Conservation (phyloP, 2,329 filamentous ascomycete species). For the Biscogniauxia marginata region DNA sequence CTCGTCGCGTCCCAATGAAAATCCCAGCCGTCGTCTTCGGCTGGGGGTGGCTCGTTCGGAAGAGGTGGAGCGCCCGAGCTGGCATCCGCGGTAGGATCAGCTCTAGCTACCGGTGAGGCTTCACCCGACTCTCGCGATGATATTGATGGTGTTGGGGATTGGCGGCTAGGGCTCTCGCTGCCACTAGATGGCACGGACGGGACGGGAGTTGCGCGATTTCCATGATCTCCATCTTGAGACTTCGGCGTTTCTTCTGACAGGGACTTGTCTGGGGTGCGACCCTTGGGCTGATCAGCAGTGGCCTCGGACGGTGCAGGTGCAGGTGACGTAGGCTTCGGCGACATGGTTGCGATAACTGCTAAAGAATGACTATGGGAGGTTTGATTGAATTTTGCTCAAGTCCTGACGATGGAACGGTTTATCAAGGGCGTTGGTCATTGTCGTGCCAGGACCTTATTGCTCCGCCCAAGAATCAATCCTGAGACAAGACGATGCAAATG, state of each 20-base stretch:
- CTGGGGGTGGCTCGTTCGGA: conserved; percentile 37
- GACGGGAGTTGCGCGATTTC: conserved; percentile 9
- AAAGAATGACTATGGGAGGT: neutral
- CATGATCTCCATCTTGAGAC: conserved; percentile 19
- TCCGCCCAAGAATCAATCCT: conserved; percentile 19
- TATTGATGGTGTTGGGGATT: conserved; percentile 10
- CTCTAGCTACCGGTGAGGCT: conserved; percentile 12
- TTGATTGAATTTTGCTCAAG: neutral
- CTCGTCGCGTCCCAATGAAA: conserved; percentile 70
- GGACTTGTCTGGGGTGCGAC: conserved; percentile 12
- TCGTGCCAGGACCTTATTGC: conserved; percentile 9
- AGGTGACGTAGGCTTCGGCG: conserved; percentile 18
- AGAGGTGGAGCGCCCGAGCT: conserved; percentile 35
- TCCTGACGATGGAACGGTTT: conserved; percentile 16
- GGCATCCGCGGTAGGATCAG: conserved; percentile 14
- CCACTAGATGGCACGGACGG: conserved; percentile 3
- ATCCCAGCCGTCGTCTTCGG: conserved; percentile 73
- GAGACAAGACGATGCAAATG: conserved; percentile 20
- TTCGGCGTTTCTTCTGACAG: conserved; percentile 12
- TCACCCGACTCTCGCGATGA: conserved; percentile 22
- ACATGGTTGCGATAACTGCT: conserved; percentile 15
- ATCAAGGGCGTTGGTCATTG: conserved; percentile 15
- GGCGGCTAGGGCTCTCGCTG: conserved; percentile 2
- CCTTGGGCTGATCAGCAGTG: conserved; percentile 23
- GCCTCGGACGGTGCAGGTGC: conserved; percentile 12